Evolutionary conservation across 2,329 filamentous ascomycete genomes (phyloP).

Genomic region (Exophiala xenobiotica): DNA sequence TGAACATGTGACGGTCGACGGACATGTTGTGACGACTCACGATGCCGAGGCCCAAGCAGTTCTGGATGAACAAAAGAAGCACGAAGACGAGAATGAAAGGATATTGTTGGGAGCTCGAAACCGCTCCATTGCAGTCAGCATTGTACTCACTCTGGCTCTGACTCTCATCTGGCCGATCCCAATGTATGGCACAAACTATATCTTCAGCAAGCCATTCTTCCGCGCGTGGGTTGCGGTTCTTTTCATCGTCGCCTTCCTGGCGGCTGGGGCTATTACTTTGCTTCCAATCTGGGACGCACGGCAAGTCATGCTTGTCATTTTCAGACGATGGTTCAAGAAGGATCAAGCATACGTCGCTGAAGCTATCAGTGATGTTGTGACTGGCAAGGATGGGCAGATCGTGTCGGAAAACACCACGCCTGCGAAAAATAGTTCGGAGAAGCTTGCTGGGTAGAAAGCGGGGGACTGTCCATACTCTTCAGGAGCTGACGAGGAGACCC

Average conservation of each 20-base stretch:
- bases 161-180: conserved; percentile 82
- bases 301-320: neutral
- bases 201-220: conserved; percentile 62
- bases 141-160: conserved; percentile 67
- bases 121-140: conserved; percentile 58
- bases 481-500: too few species aligned
- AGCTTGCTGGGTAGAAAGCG: neutral
- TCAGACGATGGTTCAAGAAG: neutral
- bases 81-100: conserved; percentile 59
- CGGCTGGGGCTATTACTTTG: neutral
- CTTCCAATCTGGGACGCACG: neutral
- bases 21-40: neutral
- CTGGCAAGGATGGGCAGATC: neutral
- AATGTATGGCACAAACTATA: conserved; percentile 77
- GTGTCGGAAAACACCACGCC: neutral
- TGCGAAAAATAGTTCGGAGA: neutral
- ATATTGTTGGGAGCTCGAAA: conserved; percentile 54
- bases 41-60: conserved; percentile 38
- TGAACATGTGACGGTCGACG: conserved; percentile 64
- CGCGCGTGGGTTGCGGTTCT: neutral
- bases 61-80: conserved; percentile 23
- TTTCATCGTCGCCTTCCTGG: neutral
- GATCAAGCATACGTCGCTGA: neutral
- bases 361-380: neutral
- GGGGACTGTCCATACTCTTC: neutral